Base-by-base conservation (phyloP, 2,329 filamentous ascomycete species). In the Diaporthe citrichinensis region DNA sequence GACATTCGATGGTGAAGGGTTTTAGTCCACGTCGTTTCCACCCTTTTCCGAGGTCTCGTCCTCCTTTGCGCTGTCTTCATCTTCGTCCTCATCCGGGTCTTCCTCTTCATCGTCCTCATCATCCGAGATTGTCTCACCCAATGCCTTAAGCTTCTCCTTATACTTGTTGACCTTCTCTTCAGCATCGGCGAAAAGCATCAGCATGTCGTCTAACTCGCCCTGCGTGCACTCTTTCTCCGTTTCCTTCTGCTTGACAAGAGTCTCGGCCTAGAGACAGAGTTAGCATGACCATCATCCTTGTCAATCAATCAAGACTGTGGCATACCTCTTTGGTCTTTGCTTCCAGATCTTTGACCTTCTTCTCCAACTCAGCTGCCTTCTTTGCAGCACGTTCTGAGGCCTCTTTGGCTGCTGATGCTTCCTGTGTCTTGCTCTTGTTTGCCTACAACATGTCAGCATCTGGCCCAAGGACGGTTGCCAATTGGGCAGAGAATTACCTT, bases 161-260 rank as follows among this genome's bases (percentile, higher is more conserved):
- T 96, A 95, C 79, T 90, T 91, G 57, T 89, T 88, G 67, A 92
- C 87, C 85, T 96, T 96, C 72, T 95, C 93, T 55, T 97, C 94
- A 25, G 95, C 81, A 81, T 97, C 94, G 20, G 91, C 92, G 83
- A 96, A 95, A 7, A 97, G 92, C 86, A 96, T 94, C 49, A 97
- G 85, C 72, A 96, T 87, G 82, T 97, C 94, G 79, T 97, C 94
- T 61, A 96, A 87, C 83, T 97, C 94, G 3, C 90, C 88, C 81
- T 96, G 94, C 7, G 89, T 88, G 1, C 89, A 85, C 76, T 91
- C 88, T 73, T 90, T 91, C 75, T 93, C 91, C 76, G 91, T 88
- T 78, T 92, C 90, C 77, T 90, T 92, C 78, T 89, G 85, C 61
- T 83, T 81, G 23, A 84, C 71, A 34, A 82, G 79, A 6, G 79